Evolutionary conservation across 495 filamentous ascomycete genomes (phyloP).

Genomic region (Talaromyces adpressus): DNA sequence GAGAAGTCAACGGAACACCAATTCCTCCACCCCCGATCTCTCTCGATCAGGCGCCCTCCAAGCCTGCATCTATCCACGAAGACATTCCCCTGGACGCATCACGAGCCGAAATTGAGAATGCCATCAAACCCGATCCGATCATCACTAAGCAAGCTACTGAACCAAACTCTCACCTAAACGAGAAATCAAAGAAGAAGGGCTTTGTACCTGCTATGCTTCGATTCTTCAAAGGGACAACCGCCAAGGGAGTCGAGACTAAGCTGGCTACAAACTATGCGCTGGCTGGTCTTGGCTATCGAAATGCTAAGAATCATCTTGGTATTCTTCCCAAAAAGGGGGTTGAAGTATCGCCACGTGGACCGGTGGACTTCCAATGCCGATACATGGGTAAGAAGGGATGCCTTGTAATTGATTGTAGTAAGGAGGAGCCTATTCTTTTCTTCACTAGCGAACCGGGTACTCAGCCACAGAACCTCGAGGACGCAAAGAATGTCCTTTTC

Average conservation of each 20-base stretch:
- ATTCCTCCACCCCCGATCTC: constrained; percentile 69
- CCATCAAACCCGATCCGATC: constrained; percentile 21
- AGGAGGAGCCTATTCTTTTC: constrained; percentile 32
- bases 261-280: constrained; percentile 63
- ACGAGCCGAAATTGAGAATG: constrained; percentile 43
- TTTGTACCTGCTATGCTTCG: constrained; percentile 49
- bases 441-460: constrained; percentile 47
- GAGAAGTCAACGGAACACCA: constrained; percentile 76
- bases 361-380: constrained; percentile 67
- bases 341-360: constrained; percentile 45
- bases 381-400: constrained; percentile 67
- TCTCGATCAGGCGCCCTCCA: constrained; percentile 32
- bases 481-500: constrained; percentile 36
- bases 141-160: constrained; percentile 11
- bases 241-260: constrained; percentile 58
- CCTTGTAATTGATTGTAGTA: constrained; percentile 58
- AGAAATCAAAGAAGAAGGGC: constrained; percentile 25
- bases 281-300: constrained; percentile 56
- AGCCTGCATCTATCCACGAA: constrained; percentile 24
- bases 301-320: constrained; percentile 65
- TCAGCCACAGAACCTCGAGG: constrained; percentile 23
- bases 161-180: constrained; percentile 13
- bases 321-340: constrained; percentile 48
- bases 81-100: constrained; percentile 39
- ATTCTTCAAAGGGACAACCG: constrained; percentile 64